phyloP scores from a whole-genome alignment of 1,139 yeast genomes.

The Scheffersomyces segobiensis region DNA sequence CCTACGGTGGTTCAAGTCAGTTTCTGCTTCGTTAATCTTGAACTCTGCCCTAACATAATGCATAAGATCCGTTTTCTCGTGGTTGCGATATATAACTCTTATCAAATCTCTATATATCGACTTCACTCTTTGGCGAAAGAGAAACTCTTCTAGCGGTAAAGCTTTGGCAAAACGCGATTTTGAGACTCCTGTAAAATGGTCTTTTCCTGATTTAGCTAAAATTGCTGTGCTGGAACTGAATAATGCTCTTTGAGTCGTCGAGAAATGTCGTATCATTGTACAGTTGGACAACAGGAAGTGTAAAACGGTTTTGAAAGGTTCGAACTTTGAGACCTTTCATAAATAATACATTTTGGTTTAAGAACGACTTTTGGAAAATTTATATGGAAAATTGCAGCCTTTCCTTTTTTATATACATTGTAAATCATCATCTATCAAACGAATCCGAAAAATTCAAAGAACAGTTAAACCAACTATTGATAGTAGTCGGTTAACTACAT shows the following conservation, averaged over 20 bases:
- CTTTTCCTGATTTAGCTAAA: background rate
- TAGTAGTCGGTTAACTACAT: too few relatives aligned
- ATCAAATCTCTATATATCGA: conserved; percentile 35
- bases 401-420: too few relatives aligned
- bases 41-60: conserved; percentile 38
- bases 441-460: background rate
- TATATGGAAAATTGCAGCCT: background rate
- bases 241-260: background rate
- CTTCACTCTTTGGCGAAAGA: conserved; percentile 37
- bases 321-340: background rate
- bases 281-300: background rate
- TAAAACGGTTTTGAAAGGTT: background rate
- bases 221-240: background rate
- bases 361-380: background rate
- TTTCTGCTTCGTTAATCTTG: conserved; percentile 22
- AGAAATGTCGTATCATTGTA: background rate
- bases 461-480: too few relatives aligned
- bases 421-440: background rate
- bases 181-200: background rate
- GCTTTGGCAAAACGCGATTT: background rate
- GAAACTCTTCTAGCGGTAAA: conserved; percentile 28
- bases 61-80: conserved; percentile 39
- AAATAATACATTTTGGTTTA: background rate
- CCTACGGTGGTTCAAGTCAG: conserved; percentile 37
- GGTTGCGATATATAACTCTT: conserved; percentile 36